These are phyloP conservation scores for Coemansia asiatica DNA, from an alignment of 192 early-diverging fungal species.

Conservation along the genomic window DNA sequence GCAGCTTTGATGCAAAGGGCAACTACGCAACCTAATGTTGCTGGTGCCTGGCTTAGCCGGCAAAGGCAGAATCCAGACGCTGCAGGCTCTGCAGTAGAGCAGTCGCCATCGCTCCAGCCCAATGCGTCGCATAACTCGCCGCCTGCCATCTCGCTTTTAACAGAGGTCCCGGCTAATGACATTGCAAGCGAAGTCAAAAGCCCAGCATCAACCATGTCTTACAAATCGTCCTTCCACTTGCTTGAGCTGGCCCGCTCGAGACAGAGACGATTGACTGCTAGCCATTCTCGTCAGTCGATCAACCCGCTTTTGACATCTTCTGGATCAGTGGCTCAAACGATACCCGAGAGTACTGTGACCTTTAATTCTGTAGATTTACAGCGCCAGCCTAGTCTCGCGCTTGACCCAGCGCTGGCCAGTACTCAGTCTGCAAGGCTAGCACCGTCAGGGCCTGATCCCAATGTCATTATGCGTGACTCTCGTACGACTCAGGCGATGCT, in stretches of 20 bases:
- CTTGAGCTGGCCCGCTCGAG: constrained; percentile 47
- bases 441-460: constrained; percentile 50
- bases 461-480: constrained; percentile 56
- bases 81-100: not conserved
- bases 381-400: constrained; percentile 32
- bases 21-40: constrained; percentile 14
- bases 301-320: not conserved
- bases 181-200: constrained; percentile 14
- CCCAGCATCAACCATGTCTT: constrained; percentile 39
- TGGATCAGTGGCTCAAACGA: constrained; percentile 1
- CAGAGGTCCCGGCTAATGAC: not conserved
- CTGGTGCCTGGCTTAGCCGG: not conserved
- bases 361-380: constrained; percentile 20
- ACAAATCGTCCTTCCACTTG: constrained; percentile 54
- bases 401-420: constrained; percentile 27
- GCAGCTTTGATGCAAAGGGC: constrained; percentile 4
- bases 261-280: constrained; percentile 41
- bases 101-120: constrained; percentile 8
- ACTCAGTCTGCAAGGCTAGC: constrained; percentile 35
- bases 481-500: constrained; percentile 52
- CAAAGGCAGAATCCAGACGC: not conserved
- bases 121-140: not conserved
- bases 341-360: constrained; percentile 7
- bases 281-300: constrained; percentile 42
- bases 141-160: not conserved